Evolutionary conservation across 495 filamentous ascomycete genomes (phyloP), one percentile per base, ranked within the genome.

Genomic region (Astrocystis sublimbata): DNA sequence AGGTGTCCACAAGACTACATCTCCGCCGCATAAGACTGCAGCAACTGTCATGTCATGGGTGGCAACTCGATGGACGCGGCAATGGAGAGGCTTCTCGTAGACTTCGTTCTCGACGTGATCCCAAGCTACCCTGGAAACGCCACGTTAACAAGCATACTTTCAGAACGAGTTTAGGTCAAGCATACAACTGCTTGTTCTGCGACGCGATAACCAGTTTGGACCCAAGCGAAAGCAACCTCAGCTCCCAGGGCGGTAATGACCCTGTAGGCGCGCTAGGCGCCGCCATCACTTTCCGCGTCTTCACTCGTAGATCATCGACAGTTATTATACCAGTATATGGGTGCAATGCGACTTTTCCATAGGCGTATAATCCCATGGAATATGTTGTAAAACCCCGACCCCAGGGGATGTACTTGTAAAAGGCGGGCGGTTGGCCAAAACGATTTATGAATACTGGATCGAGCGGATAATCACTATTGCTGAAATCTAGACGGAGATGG

Each of bases 291-390:
- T 62, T 75, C 19, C 75, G 69, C 28, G 60, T 67, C 19, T 64
- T 61, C 40, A 42, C 61, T 28, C 53, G 57, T 12, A 76, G 40
- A 49, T 68, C 62, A 13, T 77, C 75, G 8, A 77, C 66, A n/a
- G 68, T 53, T 3, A 73, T 38, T n/a, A 62, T 42, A 31, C 36
- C 54, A 15, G 4, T 28, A 30, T 46, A 53, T 4, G 66, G n/a
- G 35, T 31, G 40, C 68, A 68, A 78, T 6, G 74, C 73, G 40
- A 75, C 63, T 47, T 61, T 75, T 13, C 75, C 73, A 42, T 42
- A 53, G 13, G 51, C 60, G 53, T 76, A 75, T 12, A 64, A 10
- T n/a, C n/a, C n/a, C n/a, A n/a, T n/a, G n/a, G n/a, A n/a, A n/a
- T n/a, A n/a, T n/a, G n/a, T n/a, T n/a, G n/a, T n/a, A n/a, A n/a